phyloP scores from a whole-genome alignment of 129 eudicot species.

The Oenanthe sinensis region DNA sequence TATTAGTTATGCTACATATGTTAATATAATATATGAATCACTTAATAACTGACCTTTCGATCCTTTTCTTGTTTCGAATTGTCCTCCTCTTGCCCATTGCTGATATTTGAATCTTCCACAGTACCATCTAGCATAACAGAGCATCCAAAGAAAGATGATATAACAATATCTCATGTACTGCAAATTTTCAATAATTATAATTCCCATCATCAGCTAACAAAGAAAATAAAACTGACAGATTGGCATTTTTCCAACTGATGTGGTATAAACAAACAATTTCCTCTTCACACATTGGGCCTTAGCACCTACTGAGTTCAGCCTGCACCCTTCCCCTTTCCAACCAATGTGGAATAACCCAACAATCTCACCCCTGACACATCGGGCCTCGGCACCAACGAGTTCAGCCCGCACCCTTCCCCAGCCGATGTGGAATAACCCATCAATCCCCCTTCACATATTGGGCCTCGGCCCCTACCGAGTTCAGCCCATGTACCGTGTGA shows the following conservation, averaged over 20 bases:
- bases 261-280: background rate
- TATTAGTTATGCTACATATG: constrained; percentile 13
- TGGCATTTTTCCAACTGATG: background rate
- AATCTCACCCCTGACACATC: background rate
- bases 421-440: background rate
- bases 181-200: background rate
- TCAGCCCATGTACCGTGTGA: background rate
- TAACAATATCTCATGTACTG: background rate
- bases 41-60: constrained; percentile 43
- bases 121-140: constrained; percentile 29
- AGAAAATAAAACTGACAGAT: background rate
- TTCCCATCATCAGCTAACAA: background rate
- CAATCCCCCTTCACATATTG: background rate
- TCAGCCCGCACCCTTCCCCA: background rate
- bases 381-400: background rate
- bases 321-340: background rate
- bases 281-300: background rate
- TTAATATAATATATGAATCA: background rate
- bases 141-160: constrained; percentile 2
- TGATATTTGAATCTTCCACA: constrained; percentile 39
- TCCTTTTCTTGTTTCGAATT: constrained; percentile 40
- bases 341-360: background rate
- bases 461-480: background rate
- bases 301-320: background rate
- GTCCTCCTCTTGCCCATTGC: constrained; percentile 40